Conservation (phyloP, 257 asterid species). For the Capsicum rhomboideum region DNA sequence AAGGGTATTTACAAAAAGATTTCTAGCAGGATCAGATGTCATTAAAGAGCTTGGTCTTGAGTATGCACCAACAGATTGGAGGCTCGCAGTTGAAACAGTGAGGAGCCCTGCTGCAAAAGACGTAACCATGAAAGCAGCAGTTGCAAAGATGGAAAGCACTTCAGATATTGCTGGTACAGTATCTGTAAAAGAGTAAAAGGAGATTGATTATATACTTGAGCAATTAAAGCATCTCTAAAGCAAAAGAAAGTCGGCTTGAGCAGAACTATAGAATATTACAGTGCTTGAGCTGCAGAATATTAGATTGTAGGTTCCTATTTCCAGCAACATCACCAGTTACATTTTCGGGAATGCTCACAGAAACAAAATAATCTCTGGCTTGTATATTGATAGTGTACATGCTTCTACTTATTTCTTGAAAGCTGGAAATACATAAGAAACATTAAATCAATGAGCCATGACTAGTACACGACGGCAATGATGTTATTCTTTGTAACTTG, state of each 20-base stretch:
- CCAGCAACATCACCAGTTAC: slow-evolving; percentile 83
- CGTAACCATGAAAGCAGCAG: slow-evolving; percentile 64
- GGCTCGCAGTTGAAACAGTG: slow-evolving; percentile 73
- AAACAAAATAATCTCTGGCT: slow-evolving; percentile 38
- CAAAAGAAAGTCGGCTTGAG: background rate
- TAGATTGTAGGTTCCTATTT: slow-evolving; percentile 60
- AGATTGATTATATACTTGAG: background rate
- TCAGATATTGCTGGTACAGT: slow-evolving; percentile 56
- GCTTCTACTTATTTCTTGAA: slow-evolving; percentile 51
- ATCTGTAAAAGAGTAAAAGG: slow-evolving; percentile 37
- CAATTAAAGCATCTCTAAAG: background rate
- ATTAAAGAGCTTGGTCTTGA: slow-evolving; percentile 39
- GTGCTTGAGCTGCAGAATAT: slow-evolving; percentile 68
- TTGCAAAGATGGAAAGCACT: slow-evolving; percentile 53
- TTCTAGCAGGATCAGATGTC: slow-evolving; percentile 64
- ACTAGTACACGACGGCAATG: background rate
- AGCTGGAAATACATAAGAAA: slow-evolving; percentile 34
- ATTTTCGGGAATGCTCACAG: slow-evolving; percentile 68
- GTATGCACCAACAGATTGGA: slow-evolving; percentile 64
- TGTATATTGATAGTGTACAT: slow-evolving; percentile 36
- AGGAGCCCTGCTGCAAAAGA: slow-evolving; percentile 61
- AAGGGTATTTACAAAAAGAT: slow-evolving; percentile 55
- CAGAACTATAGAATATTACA: slow-evolving; percentile 39
- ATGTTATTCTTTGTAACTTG: background rate
- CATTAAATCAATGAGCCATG: background rate